phyloP scores from a whole-genome alignment of 805 yeast species.

The Metschnikowia cerradonensis region DNA sequence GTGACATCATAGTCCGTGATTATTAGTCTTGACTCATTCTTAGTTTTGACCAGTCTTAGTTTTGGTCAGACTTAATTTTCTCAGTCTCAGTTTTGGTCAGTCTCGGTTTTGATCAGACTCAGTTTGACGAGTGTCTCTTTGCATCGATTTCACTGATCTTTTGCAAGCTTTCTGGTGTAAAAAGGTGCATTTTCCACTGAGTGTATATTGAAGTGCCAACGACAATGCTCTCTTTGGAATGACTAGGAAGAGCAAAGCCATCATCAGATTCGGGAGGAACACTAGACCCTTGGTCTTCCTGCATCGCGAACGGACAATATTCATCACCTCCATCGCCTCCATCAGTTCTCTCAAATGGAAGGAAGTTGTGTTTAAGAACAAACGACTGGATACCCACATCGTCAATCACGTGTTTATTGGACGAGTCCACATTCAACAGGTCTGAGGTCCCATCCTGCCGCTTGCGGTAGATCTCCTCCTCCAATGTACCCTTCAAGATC shows the following conservation, averaged over 20 bases:
- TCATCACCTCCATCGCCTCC: conserved; percentile 23
- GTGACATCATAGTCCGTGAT: conserved; percentile 46
- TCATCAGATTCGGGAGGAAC: neutral
- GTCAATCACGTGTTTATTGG: conserved; percentile 47
- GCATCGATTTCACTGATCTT: conserved; percentile 19
- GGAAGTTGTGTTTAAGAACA: conserved; percentile 48
- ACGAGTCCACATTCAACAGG: conserved; percentile 11
- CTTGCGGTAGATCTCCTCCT: conserved; percentile 59
- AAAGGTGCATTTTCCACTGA: conserved; percentile 28
- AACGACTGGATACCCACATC: conserved; percentile 56
- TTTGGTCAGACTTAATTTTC: no score
- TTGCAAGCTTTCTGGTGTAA: conserved; percentile 28
- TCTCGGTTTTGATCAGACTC: no score
- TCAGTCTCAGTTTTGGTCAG: no score
- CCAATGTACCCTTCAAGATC: conserved; percentile 57
- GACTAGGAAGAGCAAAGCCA: conserved; percentile 12
- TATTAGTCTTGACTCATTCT: neutral
- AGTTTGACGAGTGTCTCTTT: neutral
- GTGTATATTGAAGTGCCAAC: conserved; percentile 3
- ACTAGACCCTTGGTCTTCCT: conserved; percentile 9
- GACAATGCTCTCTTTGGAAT: conserved; percentile 20
- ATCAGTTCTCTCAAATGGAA: conserved; percentile 22
- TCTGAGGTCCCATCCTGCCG: conserved; percentile 19
- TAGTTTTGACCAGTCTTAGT: neutral
- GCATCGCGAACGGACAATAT: conserved; percentile 29